Evolutionary conservation across 192 early-diverging fungal genomes (phyloP), one percentile per base, ranked within the genome.

Genomic region (Backusella tuberculispora): DNA sequence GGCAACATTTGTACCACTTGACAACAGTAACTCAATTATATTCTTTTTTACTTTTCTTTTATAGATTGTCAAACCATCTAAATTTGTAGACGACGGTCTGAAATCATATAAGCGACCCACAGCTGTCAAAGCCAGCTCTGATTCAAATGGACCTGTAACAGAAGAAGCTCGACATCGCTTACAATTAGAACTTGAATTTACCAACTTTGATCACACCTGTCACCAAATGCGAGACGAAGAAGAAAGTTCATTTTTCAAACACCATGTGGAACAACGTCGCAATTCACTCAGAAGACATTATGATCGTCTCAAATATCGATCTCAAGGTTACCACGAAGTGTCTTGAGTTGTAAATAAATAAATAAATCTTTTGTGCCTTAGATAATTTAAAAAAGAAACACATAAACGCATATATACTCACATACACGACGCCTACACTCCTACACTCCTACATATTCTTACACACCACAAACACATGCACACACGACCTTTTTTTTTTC

Each of bases 121-220:
- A 38, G 42, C 73, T 64, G 63, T 74, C 63, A 64, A 74, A 47
- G 40, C 45, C 9, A 74, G 42, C 63, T 37, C 19, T 38, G 43
- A 63, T 43, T 38, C 53, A 45, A 60, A 41, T 0, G 12, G 60
- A 34, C 72, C 66, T 26, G 74, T 76, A 13, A 76, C 74, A n/a
- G 74, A 76, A 63, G 50, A 76, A 46, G 74, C 74, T 19, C 65
- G 50, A 21, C 50, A 46, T n/a, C 67, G 67, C 47, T 29, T 69
- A 43, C 45, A 38, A 38, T 21, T 76, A 13, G 74, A 76, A 63
- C 37, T 70, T 19, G 14, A 67, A 26, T 76, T 70, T n/a, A 15
- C 26, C 6, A 40, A 48, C n/a, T 76, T 71, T 66, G 68, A 71
- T 65, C 71, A 64, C 14, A 29, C 41, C 40, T 43, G 42, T 13